Evolutionary conservation across 495 filamentous ascomycete species (phyloP), one percentile per base, ranked within the genome.

Genomic region (Penicillium dipodomyicola): DNA sequence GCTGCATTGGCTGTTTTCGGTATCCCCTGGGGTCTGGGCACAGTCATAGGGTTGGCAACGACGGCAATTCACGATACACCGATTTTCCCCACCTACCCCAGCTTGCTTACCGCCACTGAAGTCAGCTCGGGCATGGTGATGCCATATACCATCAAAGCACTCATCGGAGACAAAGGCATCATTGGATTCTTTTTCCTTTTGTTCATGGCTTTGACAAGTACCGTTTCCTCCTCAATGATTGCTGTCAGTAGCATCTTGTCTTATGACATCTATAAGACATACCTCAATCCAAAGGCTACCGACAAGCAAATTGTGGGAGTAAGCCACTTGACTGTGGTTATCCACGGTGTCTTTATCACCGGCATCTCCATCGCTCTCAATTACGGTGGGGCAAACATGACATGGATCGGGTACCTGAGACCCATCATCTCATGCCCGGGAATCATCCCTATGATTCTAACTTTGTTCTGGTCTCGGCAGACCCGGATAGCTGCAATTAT

Each of bases 201-300:
- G 1, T 82, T 83, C 67, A 80, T 83, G 79, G 80, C 80, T 33
- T 65, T 82, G 19, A 82, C 80, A 5, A 77, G 70, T 53, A 77
- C 75, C 1, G 67, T 76, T 2, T 77, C 75, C 14, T 75, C 76
- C 1, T 72, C 67, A 8, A 72, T 79, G 69, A 77, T 79, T 33
- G 76, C 76, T 1, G 76, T 79, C 59, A 73, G 71, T 65, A 76
- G 72, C 49, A 79, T 79, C 39, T 59, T 77, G 23, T 72, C 73
- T 9, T 76, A 73, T 35, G 74, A 77, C 45, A 30, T 77, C 37
- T 84, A 79, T 63, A 79, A 82, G 61, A 82, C 79, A 19, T 83
- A 84, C 62, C 60, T 82, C 65, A 82, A 84, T 54, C 74, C 74
- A 0, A 56, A 66, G 10, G 74, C 69, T 2, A 63, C 63, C 0